Evolutionary conservation across 2,329 filamentous ascomycete species (phyloP), one percentile per base, ranked within the genome.

Genomic region (Penicillium brasilianum): DNA sequence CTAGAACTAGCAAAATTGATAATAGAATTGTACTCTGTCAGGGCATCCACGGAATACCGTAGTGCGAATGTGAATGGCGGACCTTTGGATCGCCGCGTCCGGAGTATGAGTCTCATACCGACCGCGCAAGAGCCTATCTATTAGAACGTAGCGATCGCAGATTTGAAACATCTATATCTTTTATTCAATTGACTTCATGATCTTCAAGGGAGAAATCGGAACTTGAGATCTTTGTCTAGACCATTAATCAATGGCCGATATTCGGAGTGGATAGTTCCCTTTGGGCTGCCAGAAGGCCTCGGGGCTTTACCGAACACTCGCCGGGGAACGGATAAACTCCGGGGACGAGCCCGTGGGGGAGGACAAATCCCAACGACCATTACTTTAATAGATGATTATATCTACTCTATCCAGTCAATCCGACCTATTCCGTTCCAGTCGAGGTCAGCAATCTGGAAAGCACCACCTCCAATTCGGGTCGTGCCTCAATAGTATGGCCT

Each of bases 181-280:
- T 30, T n/a, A 48, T 8, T 11, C 6, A n/a, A 30, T 8, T n/a
- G 1, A 30, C 44, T 10, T 48, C 8, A n/a, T 28, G 3, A 30
- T 16, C 16, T n/a, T 16, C 6, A 48, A 48, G 44, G 44, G 25
- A 30, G 16, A 48, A 48, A 30, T 48, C 44, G 44, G 44, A 48
- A 48, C 16, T 7, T 30, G 44, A 48, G 44, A 48, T 5, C 28
- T 48, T 48, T 48, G 44, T 48, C 44, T 16, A 48, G 8, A 30
- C 44, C 44, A 30, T 30, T 48, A 16, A 48, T 48, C 44, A 48
- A 30, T n/a, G 25, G 44, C 44, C 25, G 44, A 48, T 48, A 48
- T 7, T 48, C 43, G 43, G 43, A 39, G 18, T 39, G 37, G 9
- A 39, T 9, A n/a, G n/a, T n/a, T 41, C 37, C 37, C n/a, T 41